These are phyloP conservation scores for Podila minutissima DNA, from an alignment of 192 early-diverging fungal genomes.

Conservation along the genomic window DNA sequence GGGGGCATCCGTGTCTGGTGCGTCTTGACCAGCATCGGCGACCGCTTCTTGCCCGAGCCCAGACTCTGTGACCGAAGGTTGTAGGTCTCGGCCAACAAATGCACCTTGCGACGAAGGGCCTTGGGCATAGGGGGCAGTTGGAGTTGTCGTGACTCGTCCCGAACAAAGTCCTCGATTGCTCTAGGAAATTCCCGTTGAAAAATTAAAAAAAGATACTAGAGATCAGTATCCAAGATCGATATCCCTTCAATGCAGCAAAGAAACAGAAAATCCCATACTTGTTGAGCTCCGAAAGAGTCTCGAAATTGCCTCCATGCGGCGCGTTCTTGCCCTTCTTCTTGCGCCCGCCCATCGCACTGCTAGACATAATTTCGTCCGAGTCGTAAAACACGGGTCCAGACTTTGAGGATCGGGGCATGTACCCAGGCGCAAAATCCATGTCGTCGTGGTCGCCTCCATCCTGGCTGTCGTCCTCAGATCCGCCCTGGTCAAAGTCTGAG, in stretches of 20 bases:
- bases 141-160: constrained; percentile 7
- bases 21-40: constrained; percentile 41
- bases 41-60: constrained; percentile 41
- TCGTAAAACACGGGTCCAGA: background rate
- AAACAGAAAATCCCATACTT: background rate
- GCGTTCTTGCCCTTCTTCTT: background rate
- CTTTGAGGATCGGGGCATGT: background rate
- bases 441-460: constrained; percentile 16
- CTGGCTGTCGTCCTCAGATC: constrained; percentile 12
- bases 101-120: constrained; percentile 46
- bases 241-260: background rate
- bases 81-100: constrained; percentile 48
- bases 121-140: constrained; percentile 53
- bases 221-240: background rate
- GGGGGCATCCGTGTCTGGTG: constrained; percentile 38
- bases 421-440: constrained; percentile 11
- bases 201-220: background rate
- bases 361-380: background rate
- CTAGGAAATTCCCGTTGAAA: background rate
- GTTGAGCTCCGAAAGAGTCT: constrained; percentile 13
- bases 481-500: constrained; percentile 17
- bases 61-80: constrained; percentile 55
- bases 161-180: constrained; percentile 17
- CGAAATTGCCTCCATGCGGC: constrained; percentile 4
- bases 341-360: background rate